These are phyloP conservation scores for Dimargaris verticillata DNA, from an alignment of 192 early-diverging fungal species.

Conservation along the genomic window DNA sequence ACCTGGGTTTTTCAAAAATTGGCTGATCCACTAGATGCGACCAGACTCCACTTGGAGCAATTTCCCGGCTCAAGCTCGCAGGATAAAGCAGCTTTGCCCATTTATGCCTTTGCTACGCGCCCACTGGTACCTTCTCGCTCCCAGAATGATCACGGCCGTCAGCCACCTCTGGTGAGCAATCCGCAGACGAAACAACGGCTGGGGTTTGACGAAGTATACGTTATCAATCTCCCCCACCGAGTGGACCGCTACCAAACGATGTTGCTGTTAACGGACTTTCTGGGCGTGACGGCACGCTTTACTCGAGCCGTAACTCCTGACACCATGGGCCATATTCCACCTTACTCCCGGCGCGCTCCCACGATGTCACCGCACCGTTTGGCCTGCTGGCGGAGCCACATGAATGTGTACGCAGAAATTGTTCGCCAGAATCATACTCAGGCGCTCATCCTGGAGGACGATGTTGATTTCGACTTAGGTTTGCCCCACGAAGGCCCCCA, in stretches of 20 bases:
- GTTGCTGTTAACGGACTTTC: conserved; percentile 2
- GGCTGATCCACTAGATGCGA: too few relatives aligned
- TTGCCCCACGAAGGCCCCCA: conserved; percentile 12
- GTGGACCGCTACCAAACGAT: conserved; percentile 8
- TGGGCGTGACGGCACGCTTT: conserved; percentile 1
- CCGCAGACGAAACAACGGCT: background rate
- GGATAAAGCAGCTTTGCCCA: too few relatives aligned
- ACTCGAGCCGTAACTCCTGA: conserved; percentile 2
- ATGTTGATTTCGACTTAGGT: conserved; percentile 28
- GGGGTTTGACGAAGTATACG: conserved; percentile 11
- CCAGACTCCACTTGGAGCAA: too few relatives aligned
- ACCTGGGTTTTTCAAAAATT: too few relatives aligned
- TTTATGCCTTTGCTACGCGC: too few relatives aligned
- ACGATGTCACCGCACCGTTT: conserved; percentile 3
- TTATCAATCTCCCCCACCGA: conserved; percentile 8
- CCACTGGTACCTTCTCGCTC: too few relatives aligned
- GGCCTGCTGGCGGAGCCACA: conserved; percentile 16
- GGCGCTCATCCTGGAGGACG: conserved; percentile 28
- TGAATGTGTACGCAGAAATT: conserved; percentile 25
- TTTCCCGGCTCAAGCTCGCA: too few relatives aligned
- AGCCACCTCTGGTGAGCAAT: too few relatives aligned
- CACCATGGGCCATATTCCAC: background rate
- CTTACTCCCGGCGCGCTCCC: background rate
- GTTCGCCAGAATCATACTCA: conserved; percentile 18
- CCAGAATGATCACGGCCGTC: too few relatives aligned